Percentiles rank a stretch among this genome's conserved stretches.
These are phyloP conservation scores for Neofusicoccum sp. DNA, from an alignment of 2,329 filamentous ascomycete species.

Conservation along the genomic window DNA sequence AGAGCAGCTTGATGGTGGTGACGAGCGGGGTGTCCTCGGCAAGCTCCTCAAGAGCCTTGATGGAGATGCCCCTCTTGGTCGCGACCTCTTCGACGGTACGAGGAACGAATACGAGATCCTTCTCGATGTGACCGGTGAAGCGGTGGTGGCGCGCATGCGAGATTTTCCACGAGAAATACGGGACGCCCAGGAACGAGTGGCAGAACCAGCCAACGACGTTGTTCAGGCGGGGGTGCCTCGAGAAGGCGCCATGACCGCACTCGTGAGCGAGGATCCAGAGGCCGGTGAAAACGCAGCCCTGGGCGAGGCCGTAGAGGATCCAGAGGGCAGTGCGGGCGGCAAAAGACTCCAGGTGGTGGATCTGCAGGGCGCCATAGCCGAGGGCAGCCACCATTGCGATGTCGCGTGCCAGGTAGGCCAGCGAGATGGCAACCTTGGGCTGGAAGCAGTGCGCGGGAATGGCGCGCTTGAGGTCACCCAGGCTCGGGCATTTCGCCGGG, in stretches of 20 bases:
- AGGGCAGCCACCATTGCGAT: conserved; percentile 50
- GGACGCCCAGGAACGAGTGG: conserved; percentile 66
- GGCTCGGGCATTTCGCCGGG: conserved; percentile 5
- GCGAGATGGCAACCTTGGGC: conserved; percentile 46
- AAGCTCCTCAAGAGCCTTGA: conserved; percentile 36
- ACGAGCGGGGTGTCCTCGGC: conserved; percentile 62
- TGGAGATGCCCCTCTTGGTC: conserved; percentile 20
- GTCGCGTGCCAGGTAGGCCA: conserved; percentile 56
- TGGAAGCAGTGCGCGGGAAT: conserved; percentile 64
- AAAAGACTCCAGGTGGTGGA: conserved; percentile 50
- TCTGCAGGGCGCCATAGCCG: conserved; percentile 53
- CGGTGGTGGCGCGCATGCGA: conserved; percentile 69
- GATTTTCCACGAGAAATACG: conserved; percentile 72
- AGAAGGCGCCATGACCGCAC: conserved; percentile 68
- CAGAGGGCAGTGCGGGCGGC: conserved; percentile 51
- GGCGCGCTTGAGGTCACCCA: conserved; percentile 38
- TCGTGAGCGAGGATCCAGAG: conserved; percentile 72
- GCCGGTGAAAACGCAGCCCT: conserved; percentile 66
- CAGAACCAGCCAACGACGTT: conserved; percentile 61
- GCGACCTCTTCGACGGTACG: conserved; percentile 20
- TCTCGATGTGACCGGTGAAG: conserved; percentile 65
- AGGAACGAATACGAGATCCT: conserved; percentile 52
- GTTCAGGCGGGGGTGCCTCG: conserved; percentile 56
- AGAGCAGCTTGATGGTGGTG: conserved; percentile 54
- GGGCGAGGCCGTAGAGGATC: conserved; percentile 60